These are phyloP conservation scores for Macadamia integrifolia DNA, from an alignment of 164 flowering plant genomes.

Conservation along the genomic window DNA sequence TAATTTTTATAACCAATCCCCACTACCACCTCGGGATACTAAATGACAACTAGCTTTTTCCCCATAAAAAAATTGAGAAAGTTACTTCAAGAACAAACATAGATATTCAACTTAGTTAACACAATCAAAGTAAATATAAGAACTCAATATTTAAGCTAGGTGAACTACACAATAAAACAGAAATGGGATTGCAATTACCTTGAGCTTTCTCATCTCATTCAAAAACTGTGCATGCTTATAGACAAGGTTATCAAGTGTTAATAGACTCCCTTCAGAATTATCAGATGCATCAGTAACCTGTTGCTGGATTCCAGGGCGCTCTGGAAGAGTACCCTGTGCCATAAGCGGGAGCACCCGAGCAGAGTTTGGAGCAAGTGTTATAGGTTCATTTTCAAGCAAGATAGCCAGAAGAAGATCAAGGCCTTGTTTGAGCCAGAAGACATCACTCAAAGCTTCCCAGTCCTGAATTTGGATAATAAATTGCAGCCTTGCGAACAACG, in stretches of 20 bases:
- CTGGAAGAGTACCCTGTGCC: conserved; percentile 42
- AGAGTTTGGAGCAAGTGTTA: conserved; percentile 91
- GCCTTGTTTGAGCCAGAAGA: conserved; percentile 98
- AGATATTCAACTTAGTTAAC: neutral
- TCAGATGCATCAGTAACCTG: conserved; percentile 48
- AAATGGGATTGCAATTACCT: conserved; percentile 41
- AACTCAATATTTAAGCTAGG: neutral
- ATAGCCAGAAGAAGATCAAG: conserved; percentile 95
- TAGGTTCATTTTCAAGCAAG: conserved; percentile 77
- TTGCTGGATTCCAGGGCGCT: conserved; percentile 48
- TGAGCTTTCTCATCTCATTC: conserved; percentile 77
- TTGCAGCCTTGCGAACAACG: conserved; percentile 78
- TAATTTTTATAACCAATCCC: too few relatives aligned
- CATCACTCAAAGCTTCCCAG: conserved; percentile 97
- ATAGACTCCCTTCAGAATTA: conserved; percentile 56
- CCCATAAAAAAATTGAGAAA: neutral
- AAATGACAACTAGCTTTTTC: neutral
- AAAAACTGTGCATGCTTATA: conserved; percentile 72
- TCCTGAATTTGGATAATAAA: conserved; percentile 92
- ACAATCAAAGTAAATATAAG: neutral
- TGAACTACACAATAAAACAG: neutral
- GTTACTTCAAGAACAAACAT: neutral
- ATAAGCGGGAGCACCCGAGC: conserved; percentile 74
- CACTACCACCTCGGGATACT: neutral
- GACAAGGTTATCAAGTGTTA: conserved; percentile 70